Conservation (phyloP, 1,284 basidiomycete species). For the Rhizoctonia solani region DNA sequence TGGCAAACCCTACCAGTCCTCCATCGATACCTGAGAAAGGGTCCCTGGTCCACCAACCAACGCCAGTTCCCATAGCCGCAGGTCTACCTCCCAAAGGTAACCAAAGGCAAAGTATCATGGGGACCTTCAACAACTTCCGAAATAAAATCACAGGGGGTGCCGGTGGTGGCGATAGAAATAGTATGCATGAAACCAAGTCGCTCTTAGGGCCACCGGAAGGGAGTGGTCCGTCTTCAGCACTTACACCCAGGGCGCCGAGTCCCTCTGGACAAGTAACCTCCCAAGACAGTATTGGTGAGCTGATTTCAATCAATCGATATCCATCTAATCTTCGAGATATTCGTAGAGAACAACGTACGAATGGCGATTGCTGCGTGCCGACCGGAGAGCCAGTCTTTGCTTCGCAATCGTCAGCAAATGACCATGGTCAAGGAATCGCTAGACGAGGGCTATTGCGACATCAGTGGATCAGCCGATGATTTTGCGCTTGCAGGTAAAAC, state of each 20-base stretch:
- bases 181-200: conserved; percentile 1
- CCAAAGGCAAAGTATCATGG: conserved; percentile 8
- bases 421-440: conserved; percentile 73
- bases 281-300: conserved; percentile 35
- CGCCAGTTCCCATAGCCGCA: neutral
- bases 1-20: neutral
- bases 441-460: conserved; percentile 82
- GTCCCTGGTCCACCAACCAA: neutral
- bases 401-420: conserved; percentile 69
- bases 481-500: conserved; percentile 61
- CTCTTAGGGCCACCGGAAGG: conserved; percentile 10
- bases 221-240: neutral
- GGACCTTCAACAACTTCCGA: conserved; percentile 5
- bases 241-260: conserved; percentile 12
- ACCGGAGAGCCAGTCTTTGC: conserved; percentile 64
- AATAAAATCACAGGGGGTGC: neutral
- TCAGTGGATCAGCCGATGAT: conserved; percentile 68
- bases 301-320: neutral
- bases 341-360: conserved; percentile 49
- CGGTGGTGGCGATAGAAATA: neutral
- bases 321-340: neutral
- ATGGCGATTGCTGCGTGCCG: conserved; percentile 78
- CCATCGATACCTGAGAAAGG: conserved; percentile 2
- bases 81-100: conserved; percentile 3
- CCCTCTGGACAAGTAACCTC: conserved; percentile 34